Evolutionary conservation across 2,329 filamentous ascomycete species (phyloP), one percentile per base, ranked within the genome.

Genomic region (Penicillium capsulatum): DNA sequence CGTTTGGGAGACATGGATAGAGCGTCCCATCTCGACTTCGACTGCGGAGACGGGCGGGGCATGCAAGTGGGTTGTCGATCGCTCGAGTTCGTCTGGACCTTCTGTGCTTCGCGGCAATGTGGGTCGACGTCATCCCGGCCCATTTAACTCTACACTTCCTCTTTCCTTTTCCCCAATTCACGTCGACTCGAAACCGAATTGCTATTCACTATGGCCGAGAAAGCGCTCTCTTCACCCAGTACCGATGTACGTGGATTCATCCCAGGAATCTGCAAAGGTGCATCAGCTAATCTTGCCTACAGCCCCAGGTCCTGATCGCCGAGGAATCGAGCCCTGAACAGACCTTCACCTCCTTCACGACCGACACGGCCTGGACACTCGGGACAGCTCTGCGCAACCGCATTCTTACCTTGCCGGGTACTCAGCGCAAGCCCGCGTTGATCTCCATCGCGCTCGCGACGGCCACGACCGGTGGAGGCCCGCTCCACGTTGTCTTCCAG

Each of bases 401-500:
- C 3, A 60, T 70, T 36, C 61, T 64, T 31, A 51, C 57, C 3
- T 57, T 68, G 2, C 59, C 58, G 0, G 32, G 53, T 1, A 8
- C 41, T 1, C 59, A 60, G 26, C 60, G 61, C 54, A 62, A 61
- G 30, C 63, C 68, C 0, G 64, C 66, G 16, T 47, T 70, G 1
- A 63, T 71, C 48, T 64, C 59, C 31, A 70, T 71, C 44, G 45
- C 65, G 2, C 34, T 64, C n/a, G 40, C 47, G 15, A 51, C 50
- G 2, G 44, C 50, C 2, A 44, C 50, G 10, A 50, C 57, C 14
- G 63, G 60, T 36, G 51, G 43, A 10, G 37, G 41, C 1, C 38
- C 53, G 0, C 63, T 66, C 11, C 82, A 84, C 53, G 70, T 79
- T 1, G 66, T 91, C 14, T 91, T 88, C 70, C 84, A 89, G 60